Evolutionary conservation across 805 yeast genomes (phyloP).

Genomic region (Kregervanrija delftensis): DNA sequence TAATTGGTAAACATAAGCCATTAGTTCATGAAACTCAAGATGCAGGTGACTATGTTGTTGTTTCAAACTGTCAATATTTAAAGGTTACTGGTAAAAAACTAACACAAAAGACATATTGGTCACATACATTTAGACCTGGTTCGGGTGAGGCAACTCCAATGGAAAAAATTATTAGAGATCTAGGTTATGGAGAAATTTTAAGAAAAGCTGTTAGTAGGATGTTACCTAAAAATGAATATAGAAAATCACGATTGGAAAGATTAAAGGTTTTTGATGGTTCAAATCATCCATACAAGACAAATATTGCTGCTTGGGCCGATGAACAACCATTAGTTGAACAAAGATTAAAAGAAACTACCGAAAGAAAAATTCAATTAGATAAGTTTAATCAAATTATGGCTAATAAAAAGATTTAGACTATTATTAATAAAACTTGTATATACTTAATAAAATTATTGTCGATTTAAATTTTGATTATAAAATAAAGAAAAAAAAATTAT

Average conservation of each 20-base stretch:
- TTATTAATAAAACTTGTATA: background rate
- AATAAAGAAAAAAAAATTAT: background rate
- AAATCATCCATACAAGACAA: slow-evolving; percentile 78
- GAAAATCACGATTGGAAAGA: slow-evolving; percentile 74
- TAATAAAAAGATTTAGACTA: slow-evolving; percentile 12
- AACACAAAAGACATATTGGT: slow-evolving; percentile 75
- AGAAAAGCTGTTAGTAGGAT: slow-evolving; percentile 88
- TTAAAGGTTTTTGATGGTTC: slow-evolving; percentile 84
- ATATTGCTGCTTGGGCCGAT: slow-evolving; percentile 80
- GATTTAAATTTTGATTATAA: background rate
- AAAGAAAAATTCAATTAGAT: slow-evolving; percentile 18
- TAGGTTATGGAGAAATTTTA: slow-evolving; percentile 84
- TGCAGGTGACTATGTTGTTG: slow-evolving; percentile 95
- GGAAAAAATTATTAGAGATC: slow-evolving; percentile 65
- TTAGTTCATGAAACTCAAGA: slow-evolving; percentile 72
- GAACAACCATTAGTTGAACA: slow-evolving; percentile 49
- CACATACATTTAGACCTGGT: slow-evolving; percentile 88
- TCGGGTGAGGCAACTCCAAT: slow-evolving; percentile 76
- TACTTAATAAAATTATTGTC: background rate
- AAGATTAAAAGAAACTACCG: slow-evolving; percentile 33
- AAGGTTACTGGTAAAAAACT: slow-evolving; percentile 83
- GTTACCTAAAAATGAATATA: slow-evolving; percentile 87
- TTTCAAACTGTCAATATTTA: slow-evolving; percentile 80
- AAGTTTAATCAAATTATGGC: slow-evolving; percentile 23
- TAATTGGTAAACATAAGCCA: slow-evolving; percentile 98